Conservation (phyloP, 306 rosid genomes). For the Bauhinia variegata region DNA sequence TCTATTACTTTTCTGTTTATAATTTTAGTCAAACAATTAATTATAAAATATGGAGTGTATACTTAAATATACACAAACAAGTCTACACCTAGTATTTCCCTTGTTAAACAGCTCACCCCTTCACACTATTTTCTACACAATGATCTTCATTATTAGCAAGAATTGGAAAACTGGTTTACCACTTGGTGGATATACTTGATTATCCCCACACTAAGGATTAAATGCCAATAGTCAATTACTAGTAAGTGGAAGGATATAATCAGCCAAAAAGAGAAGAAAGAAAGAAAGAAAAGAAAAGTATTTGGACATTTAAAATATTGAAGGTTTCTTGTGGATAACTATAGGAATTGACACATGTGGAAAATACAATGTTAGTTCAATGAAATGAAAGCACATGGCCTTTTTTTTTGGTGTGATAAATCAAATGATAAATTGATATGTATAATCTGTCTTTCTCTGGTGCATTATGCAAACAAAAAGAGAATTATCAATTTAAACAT, state of each 20-base stretch:
- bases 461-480: slow-evolving; percentile 7
- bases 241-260: not conserved
- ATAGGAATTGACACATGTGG: slow-evolving; percentile 22
- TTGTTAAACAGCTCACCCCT: slow-evolving; percentile 35
- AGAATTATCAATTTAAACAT: too few relatives aligned
- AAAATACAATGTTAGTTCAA: not conserved
- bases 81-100: slow-evolving; percentile 45
- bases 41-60: too few relatives aligned
- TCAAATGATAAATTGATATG: too few relatives aligned
- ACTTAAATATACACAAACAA: too few relatives aligned
- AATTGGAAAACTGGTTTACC: too few relatives aligned
- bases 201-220: too few relatives aligned
- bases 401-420: too few relatives aligned
- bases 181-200: too few relatives aligned
- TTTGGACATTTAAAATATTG: not conserved
- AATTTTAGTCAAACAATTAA: too few relatives aligned
- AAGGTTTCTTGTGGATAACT: slow-evolving; percentile 24
- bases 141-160: not conserved
- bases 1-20: too few relatives aligned
- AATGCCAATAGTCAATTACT: not conserved
- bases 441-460: not conserved
- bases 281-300: not conserved
- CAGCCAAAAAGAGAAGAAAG: too few relatives aligned
- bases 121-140: slow-evolving; percentile 22
- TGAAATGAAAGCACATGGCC: too few relatives aligned